These are phyloP conservation scores for Salix exigua DNA, from an alignment of 345 rosid genomes.

Conservation along the genomic window DNA sequence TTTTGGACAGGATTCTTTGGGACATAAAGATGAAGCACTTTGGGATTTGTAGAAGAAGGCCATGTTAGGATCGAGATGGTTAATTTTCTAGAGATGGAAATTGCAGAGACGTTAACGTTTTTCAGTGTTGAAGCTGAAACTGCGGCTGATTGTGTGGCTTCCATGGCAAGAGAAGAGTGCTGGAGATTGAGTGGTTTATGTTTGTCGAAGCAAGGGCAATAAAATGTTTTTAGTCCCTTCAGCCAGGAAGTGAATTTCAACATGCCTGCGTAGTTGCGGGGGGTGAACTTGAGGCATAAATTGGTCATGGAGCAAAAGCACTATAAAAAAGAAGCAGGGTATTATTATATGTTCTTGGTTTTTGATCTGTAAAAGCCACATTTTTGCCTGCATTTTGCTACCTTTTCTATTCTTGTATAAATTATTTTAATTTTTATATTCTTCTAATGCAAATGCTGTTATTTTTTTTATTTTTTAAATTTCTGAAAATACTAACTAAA, in stretches of 20 bases:
- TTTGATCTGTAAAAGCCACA: no score
- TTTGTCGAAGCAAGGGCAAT: constrained; percentile 1
- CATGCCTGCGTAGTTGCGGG: no score
- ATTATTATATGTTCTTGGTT: no score
- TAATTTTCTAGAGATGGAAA: constrained; percentile 14
- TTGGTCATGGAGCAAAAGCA: no score
- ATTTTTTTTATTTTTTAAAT: no score
- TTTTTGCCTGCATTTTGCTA: background rate
- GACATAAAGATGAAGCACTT: constrained; percentile 9
- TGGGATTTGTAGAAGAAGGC: constrained; percentile 19
- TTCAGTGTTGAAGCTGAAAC: constrained; percentile 24
- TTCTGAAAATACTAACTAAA: no score
- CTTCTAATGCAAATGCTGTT: no score
- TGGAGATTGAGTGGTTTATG: background rate
- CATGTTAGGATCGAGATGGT: constrained; percentile 24
- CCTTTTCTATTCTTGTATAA: background rate
- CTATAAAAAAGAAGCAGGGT: no score
- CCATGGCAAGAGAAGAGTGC: constrained; percentile 16
- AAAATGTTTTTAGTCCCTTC: background rate
- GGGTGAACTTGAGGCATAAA: no score
- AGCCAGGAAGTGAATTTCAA: no score
- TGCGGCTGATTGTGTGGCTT: constrained; percentile 4
- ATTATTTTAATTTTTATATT: no score
- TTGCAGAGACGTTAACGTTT: constrained; percentile 28
- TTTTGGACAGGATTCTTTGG: constrained; percentile 13